Percentiles rank a stretch among this genome's conserved stretches.
Evolutionary conservation across 1,139 yeast species (phyloP).

Genomic region (Pichia sp.): DNA sequence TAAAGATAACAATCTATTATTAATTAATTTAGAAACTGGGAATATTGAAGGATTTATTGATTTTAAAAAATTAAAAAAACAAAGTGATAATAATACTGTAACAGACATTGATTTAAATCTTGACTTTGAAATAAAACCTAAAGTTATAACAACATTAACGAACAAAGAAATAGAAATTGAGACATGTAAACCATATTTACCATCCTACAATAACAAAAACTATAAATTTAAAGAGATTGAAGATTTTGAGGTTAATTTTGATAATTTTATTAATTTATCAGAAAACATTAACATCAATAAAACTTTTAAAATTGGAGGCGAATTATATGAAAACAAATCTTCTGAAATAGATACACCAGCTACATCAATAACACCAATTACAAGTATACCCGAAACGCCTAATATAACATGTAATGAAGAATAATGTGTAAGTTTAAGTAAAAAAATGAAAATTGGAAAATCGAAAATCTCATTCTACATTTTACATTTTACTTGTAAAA

Average conservation of each 20-base stretch:
- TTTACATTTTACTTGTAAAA: too few relatives aligned
- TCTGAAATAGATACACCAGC: background rate
- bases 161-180: constrained; percentile 55
- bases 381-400: background rate
- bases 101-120: background rate
- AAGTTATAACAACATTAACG: background rate
- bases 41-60: constrained; percentile 6
- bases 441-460: too few relatives aligned
- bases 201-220: constrained; percentile 38
- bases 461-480: too few relatives aligned
- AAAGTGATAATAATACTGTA: too few relatives aligned
- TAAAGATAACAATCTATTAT: constrained; percentile 16
- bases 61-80: background rate
- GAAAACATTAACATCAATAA: background rate
- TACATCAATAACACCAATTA: background rate
- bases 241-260: background rate
- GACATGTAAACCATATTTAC: constrained; percentile 52
- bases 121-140: background rate
- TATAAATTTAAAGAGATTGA: constrained; percentile 23
- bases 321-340: background rate
- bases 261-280: constrained; percentile 1
- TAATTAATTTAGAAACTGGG: constrained; percentile 16
- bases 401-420: background rate
- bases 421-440: background rate
- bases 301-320: constrained; percentile 5